These are phyloP conservation scores for Wickerhamomyces strasburgensis DNA, from an alignment of 805 yeast species.

Conservation along the genomic window DNA sequence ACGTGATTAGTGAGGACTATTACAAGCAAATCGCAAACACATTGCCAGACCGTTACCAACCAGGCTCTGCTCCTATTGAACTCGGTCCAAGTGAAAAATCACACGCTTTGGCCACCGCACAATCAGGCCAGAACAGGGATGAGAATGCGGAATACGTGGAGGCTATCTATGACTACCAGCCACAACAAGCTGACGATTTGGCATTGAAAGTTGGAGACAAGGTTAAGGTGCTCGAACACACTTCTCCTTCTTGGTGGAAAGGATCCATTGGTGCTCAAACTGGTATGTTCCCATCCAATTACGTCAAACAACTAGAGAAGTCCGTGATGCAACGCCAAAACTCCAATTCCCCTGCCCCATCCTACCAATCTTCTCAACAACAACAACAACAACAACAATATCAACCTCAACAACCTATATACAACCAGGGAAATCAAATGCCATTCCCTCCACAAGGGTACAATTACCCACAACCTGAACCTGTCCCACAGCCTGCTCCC, in stretches of 20 bases:
- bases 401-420: conserved; percentile 44
- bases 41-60: conserved; percentile 54
- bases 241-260: conserved; percentile 88
- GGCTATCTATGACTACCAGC: conserved; percentile 69
- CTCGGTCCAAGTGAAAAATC: conserved; percentile 17
- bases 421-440: conserved; percentile 17
- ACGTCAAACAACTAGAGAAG: conserved; percentile 44
- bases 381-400: conserved; percentile 32
- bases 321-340: conserved; percentile 9
- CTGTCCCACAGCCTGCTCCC: conserved; percentile 1
- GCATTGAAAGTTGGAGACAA: conserved; percentile 60
- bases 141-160: conserved; percentile 41
- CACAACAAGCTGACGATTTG: conserved; percentile 76
- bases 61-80: conserved; percentile 47
- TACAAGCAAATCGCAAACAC: conserved; percentile 43
- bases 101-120: no score
- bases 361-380: conserved; percentile 17
- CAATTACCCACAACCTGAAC: no score
- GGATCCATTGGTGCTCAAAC: conserved; percentile 56
- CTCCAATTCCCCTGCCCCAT: conserved; percentile 8
- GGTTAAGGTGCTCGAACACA: conserved; percentile 63
- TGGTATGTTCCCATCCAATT: conserved; percentile 90
- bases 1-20: conserved; percentile 57
- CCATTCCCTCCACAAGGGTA: conserved; percentile 25
- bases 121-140: conserved; percentile 21